phyloP scores from a whole-genome alignment of 495 filamentous ascomycete species.

The Aspergillus saccharolyticus region DNA sequence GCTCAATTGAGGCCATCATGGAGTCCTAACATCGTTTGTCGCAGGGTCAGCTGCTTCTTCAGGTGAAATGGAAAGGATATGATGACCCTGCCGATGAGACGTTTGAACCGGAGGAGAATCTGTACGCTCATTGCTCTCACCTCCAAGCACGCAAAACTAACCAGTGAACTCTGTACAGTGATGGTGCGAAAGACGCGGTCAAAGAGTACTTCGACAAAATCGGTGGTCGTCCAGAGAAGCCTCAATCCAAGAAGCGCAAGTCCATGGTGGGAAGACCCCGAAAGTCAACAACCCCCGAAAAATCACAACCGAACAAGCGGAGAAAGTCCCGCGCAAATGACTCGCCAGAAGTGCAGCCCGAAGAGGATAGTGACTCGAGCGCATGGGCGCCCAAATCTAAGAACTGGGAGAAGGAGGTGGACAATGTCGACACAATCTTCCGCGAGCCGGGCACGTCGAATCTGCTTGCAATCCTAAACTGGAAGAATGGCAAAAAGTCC shows the following conservation, averaged over 20 bases:
- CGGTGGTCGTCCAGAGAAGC: conserved; percentile 50
- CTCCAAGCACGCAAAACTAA: conserved; percentile 5
- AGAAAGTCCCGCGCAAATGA: conserved; percentile 15
- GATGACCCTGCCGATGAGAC: conserved; percentile 50
- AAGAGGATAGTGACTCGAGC: conserved; percentile 11
- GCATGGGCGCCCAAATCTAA: conserved; percentile 48
- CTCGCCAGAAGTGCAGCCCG: conserved; percentile 19
- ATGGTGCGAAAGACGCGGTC: conserved; percentile 49
- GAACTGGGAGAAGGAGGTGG: conserved; percentile 54
- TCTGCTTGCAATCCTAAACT: conserved; percentile 50
- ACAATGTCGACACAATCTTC: conserved; percentile 52
- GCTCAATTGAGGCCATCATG: neutral
- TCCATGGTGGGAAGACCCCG: conserved; percentile 30
- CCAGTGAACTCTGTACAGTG: conserved; percentile 28
- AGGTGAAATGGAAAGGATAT: conserved; percentile 64
- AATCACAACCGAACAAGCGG: conserved; percentile 17
- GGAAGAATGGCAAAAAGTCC: conserved; percentile 47
- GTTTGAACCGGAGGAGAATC: conserved; percentile 55
- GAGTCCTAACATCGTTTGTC: conserved; percentile 14
- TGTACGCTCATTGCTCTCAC: conserved; percentile 26
- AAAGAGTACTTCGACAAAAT: conserved; percentile 49
- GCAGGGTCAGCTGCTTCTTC: conserved; percentile 40
- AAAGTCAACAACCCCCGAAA: conserved; percentile 18
- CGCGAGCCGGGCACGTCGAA: conserved; percentile 36
- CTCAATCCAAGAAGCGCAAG: conserved; percentile 35